These are phyloP conservation scores for Kurtzmaniella quercitrusa DNA, from an alignment of 1,139 yeast species.

Conservation along the genomic window DNA sequence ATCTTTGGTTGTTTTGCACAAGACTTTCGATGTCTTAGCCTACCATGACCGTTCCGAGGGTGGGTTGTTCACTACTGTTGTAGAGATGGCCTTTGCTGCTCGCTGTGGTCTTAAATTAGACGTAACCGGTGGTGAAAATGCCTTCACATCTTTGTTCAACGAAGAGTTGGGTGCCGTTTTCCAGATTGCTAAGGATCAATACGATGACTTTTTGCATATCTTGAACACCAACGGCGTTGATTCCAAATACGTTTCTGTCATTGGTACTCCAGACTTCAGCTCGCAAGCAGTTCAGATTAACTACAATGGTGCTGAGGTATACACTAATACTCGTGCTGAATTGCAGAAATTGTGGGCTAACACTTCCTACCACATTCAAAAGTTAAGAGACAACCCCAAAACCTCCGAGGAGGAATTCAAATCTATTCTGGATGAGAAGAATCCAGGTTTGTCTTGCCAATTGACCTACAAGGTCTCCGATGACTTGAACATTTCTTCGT, in stretches of 20 bases:
- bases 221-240: slow-evolving; percentile 59
- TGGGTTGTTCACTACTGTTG: slow-evolving; percentile 79
- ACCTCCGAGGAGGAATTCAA: slow-evolving; percentile 84
- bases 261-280: slow-evolving; percentile 64
- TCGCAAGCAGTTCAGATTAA: slow-evolving; percentile 47
- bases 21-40: slow-evolving; percentile 64
- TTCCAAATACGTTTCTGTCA: slow-evolving; percentile 45
- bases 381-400: slow-evolving; percentile 89
- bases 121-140: slow-evolving; percentile 30
- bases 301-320: slow-evolving; percentile 43
- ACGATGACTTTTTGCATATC: slow-evolving; percentile 50
- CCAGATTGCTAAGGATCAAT: slow-evolving; percentile 64
- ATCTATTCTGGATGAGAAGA: slow-evolving; percentile 68
- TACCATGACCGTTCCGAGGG: slow-evolving; percentile 98
- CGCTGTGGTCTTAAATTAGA: slow-evolving; percentile 71
- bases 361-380: slow-evolving; percentile 88
- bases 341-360: slow-evolving; percentile 84
- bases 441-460: slow-evolving; percentile 87
- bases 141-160: slow-evolving; percentile 63
- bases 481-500: slow-evolving; percentile 27
- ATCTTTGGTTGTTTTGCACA: slow-evolving; percentile 69
- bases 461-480: slow-evolving; percentile 62
- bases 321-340: slow-evolving; percentile 57
- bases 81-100: slow-evolving; percentile 97
- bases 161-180: slow-evolving; percentile 97